Conservation (phyloP, 2,329 filamentous ascomycete species). For the Botrytis paeoniae region DNA sequence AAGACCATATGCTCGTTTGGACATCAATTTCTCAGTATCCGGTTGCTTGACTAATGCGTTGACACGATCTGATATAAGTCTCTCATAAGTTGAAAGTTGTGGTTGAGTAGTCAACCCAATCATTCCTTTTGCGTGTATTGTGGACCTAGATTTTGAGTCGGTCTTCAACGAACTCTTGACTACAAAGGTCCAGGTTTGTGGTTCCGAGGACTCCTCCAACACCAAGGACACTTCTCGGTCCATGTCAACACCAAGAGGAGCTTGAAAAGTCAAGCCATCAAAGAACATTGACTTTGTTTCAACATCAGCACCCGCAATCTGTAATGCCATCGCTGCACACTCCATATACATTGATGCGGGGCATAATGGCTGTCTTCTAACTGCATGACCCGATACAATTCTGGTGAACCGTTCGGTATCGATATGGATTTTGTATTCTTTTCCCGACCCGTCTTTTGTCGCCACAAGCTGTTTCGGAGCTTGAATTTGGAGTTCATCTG, state of each 20-base stretch:
- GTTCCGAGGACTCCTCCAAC: neutral
- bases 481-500: neutral
- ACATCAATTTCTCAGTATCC: slow-evolving; percentile 6
- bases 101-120: neutral
- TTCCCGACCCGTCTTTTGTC: neutral
- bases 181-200: neutral
- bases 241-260: slow-evolving; percentile 5
- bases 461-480: neutral
- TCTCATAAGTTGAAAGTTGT: neutral
- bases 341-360: slow-evolving; percentile 16
- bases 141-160: neutral
- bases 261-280: neutral
- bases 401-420: neutral
- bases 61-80: neutral
- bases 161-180: slow-evolving; percentile 2
- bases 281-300: neutral
- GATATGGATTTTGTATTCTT: neutral
- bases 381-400: slow-evolving; percentile 7
- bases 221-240: neutral
- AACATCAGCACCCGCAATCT: neutral
- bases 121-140: slow-evolving; percentile 1
- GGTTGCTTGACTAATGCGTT: neutral
- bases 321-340: slow-evolving; percentile 3
- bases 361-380: neutral
- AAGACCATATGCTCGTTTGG: slow-evolving; percentile 13